phyloP scores from a whole-genome alignment of 306 rosid genomes.

The Glycine soja region DNA sequence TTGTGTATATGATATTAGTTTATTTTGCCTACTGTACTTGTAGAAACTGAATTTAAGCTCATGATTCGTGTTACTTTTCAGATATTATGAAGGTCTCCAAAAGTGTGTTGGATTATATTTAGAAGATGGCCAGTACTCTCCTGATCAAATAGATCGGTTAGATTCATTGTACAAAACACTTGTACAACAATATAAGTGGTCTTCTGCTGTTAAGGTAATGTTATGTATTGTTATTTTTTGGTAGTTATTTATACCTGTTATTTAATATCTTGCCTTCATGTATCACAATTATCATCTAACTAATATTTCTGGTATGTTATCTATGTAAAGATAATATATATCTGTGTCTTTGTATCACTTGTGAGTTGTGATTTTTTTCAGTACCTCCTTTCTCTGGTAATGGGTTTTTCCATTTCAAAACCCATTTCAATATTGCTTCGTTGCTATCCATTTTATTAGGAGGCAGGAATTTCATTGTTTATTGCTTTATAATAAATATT shows the following conservation, averaged over 20 bases:
- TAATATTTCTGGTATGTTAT: slow-evolving; percentile 2
- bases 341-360: not conserved
- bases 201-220: slow-evolving; percentile 92
- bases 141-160: slow-evolving; percentile 74
- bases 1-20: not conserved
- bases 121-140: slow-evolving; percentile 69
- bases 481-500: not conserved
- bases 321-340: not conserved
- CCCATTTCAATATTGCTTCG: not conserved
- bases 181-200: slow-evolving; percentile 79
- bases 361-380: not conserved
- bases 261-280: slow-evolving; percentile 7
- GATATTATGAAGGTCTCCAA: slow-evolving; percentile 96
- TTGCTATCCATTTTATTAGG: not conserved
- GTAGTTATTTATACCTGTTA: slow-evolving; percentile 19
- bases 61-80: slow-evolving; percentile 47
- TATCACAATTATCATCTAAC: not conserved
- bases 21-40: not conserved
- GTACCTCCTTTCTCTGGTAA: slow-evolving; percentile 22
- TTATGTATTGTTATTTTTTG: slow-evolving; percentile 18
- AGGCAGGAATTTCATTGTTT: not conserved
- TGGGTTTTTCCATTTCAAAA: not conserved
- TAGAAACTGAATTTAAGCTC: slow-evolving; percentile 39
- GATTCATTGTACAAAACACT: slow-evolving; percentile 80
- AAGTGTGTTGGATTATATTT: slow-evolving; percentile 82